Evolutionary conservation across 352 stramenopile species (phyloP).

Genomic region (Phytophthora cryptogea): DNA sequence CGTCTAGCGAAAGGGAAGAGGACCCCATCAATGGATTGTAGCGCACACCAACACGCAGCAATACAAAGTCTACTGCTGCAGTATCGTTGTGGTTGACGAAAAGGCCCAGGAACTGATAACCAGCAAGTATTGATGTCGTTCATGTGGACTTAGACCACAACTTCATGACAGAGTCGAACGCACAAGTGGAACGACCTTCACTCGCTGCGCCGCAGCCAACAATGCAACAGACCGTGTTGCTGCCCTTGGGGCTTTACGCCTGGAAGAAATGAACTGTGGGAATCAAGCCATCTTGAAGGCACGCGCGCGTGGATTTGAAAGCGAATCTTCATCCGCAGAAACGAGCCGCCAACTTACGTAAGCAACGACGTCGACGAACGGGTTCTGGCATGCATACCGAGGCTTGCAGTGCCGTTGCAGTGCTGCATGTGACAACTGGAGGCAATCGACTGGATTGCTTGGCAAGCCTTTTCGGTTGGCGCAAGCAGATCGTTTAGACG

Average conservation of each 20-base stretch:
- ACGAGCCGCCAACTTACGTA: background rate
- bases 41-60: background rate
- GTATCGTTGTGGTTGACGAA: background rate
- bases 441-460: too few species aligned
- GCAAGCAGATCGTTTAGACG: background rate
- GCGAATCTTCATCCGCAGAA: conserved; percentile 4
- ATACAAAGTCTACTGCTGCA: background rate
- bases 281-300: conserved; percentile 10
- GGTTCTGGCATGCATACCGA: background rate
- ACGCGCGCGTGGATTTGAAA: conserved; percentile 11
- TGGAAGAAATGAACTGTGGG: too few species aligned
- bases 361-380: background rate
- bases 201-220: background rate
- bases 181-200: background rate
- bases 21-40: too few species aligned
- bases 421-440: background rate
- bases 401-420: background rate
- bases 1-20: too few species aligned
- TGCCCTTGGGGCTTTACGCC: background rate
- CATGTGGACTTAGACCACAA: background rate
- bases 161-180: background rate
- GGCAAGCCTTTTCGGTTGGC: too few species aligned
- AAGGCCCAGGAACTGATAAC: too few species aligned
- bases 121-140: background rate
- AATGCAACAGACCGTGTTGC: background rate